Evolutionary conservation across 176 grass and related monocot genomes (phyloP).

Genomic region (Tillandsia fasciculata): DNA sequence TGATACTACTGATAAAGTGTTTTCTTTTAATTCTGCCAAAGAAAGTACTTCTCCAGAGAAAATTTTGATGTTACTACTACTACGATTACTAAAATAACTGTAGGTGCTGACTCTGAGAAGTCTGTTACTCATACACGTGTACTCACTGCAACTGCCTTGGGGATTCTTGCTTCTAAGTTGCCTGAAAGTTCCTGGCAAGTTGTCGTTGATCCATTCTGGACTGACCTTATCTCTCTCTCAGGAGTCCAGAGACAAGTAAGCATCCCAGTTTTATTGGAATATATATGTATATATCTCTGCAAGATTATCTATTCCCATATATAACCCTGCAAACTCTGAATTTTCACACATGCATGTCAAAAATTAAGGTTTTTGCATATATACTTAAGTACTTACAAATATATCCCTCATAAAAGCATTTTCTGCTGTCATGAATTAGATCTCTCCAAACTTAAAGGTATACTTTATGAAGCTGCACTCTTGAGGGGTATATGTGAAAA

Average conservation of each 20-base stretch:
- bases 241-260: conserved; percentile 96
- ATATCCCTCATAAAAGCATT: no score
- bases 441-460: conserved; percentile 5
- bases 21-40: conserved; percentile 53
- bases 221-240: conserved; percentile 58
- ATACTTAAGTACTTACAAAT: no score
- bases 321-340: no score
- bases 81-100: conserved; percentile 50
- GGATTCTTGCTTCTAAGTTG: conserved; percentile 83
- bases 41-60: conserved; percentile 46
- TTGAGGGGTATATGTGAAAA: no score
- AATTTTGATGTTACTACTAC: conserved; percentile 38
- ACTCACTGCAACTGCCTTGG: conserved; percentile 75
- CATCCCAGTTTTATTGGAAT: not conserved
- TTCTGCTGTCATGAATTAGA: not conserved
- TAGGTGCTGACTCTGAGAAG: conserved; percentile 84
- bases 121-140: conserved; percentile 92
- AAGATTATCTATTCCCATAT: not conserved
- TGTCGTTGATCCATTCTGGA: conserved; percentile 55
- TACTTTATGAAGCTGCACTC: not conserved
- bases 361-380: not conserved
- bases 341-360: not conserved
- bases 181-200: conserved; percentile 60
- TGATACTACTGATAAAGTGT: conserved; percentile 34
- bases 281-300: no score